Evolutionary conservation across 352 stramenopile species (phyloP).

Genomic region (Elongisporangium prolatum): DNA sequence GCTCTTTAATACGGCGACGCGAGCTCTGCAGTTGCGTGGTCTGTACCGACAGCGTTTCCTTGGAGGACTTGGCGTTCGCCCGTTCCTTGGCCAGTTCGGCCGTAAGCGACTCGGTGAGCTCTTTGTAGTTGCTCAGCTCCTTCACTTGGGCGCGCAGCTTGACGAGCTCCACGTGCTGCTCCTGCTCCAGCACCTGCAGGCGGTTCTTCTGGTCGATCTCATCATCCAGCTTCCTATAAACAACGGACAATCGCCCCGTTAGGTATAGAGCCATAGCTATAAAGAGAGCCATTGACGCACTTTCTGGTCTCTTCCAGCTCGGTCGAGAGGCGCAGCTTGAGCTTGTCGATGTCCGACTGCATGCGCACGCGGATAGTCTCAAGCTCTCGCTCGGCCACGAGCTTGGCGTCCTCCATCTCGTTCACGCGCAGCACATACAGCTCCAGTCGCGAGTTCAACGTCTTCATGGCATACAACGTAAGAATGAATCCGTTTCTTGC

Average conservation of each 20-base stretch:
- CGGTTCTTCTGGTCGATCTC: conserved; percentile 71
- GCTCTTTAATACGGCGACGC: conserved; percentile 62
- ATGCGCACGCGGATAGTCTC: conserved; percentile 79
- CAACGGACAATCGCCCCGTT: neutral
- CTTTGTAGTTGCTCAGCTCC: conserved; percentile 59
- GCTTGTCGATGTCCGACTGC: conserved; percentile 68
- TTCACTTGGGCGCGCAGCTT: conserved; percentile 70
- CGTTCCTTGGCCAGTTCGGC: conserved; percentile 55
- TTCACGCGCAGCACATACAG: conserved; percentile 83
- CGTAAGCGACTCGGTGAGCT: conserved; percentile 41
- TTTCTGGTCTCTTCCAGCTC: conserved; percentile 81
- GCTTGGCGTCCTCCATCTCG: conserved; percentile 75
- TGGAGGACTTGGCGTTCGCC: conserved; percentile 58
- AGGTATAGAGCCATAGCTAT: neutral
- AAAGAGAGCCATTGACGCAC: conserved; percentile 10
- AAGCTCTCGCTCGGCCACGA: conserved; percentile 66
- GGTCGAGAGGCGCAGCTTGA: conserved; percentile 47
- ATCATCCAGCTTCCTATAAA: conserved; percentile 55
- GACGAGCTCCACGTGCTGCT: conserved; percentile 72
- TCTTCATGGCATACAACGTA: conserved; percentile 19
- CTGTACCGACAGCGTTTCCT: conserved; percentile 67
- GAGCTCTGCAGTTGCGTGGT: conserved; percentile 61
- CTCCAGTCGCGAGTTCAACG: conserved; percentile 78
- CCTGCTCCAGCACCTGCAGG: conserved; percentile 72
- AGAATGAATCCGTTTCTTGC: conserved; percentile 3